A percentile compares a stretch with the other conserved stretches of the same genome.
Conservation (phyloP, 208 protist genomes). For the Wallacemonas collosoma region DNA sequence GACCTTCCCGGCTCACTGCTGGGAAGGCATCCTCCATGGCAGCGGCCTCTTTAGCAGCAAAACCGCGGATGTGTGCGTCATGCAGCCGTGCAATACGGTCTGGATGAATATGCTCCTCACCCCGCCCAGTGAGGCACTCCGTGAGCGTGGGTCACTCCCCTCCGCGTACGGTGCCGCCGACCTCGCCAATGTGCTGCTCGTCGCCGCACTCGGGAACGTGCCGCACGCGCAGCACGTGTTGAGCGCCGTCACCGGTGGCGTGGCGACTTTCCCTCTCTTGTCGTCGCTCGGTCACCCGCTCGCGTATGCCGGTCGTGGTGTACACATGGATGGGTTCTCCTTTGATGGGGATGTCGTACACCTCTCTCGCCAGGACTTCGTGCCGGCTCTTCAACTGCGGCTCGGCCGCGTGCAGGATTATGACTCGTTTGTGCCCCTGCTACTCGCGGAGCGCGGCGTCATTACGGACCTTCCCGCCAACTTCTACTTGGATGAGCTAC, state of each 20-base stretch:
- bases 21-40: conserved; percentile 9
- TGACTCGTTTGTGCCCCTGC: conserved; percentile 84
- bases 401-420: conserved; percentile 88
- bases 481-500: conserved; percentile 88
- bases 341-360: conserved; percentile 30
- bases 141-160: conserved; percentile 7
- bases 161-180: conserved; percentile 27
- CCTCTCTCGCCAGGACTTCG: conserved; percentile 33
- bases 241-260: conserved; percentile 25
- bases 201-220: conserved; percentile 41
- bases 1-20: conserved; percentile 13
- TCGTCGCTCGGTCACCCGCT: conserved; percentile 10
- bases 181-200: conserved; percentile 47
- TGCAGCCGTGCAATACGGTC: conserved; percentile 60
- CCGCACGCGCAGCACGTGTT: conserved; percentile 53
- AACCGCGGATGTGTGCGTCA: conserved; percentile 3
- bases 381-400: conserved; percentile 66
- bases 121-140: conserved; percentile 27
- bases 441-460: conserved; percentile 67
- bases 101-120: conserved; percentile 71
- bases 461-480: conserved; percentile 70
- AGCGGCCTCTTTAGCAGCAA: conserved; percentile 10
- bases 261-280: conserved; percentile 25
- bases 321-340: neutral
- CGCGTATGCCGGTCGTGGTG: neutral